Evolutionary conservation across 2,329 filamentous ascomycete species (phyloP).

Genomic region (Aspergillus sergii): DNA sequence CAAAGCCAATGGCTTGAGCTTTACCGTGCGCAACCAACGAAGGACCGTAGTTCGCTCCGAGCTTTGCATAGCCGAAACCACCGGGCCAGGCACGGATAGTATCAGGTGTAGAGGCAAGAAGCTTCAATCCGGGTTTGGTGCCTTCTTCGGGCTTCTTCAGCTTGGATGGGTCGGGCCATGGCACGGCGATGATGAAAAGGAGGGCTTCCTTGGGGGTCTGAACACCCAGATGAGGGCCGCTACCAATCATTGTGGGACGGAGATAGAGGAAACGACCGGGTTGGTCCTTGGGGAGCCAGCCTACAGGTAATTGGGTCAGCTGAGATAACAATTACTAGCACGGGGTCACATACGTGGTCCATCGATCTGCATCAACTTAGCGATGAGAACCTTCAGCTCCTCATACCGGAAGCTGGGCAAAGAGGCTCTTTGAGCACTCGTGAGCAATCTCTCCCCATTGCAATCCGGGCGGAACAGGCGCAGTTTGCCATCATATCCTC

Average conservation of each 20-base stretch:
- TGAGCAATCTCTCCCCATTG: conserved; percentile 68
- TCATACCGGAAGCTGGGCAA: conserved; percentile 72
- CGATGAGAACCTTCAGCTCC: conserved; percentile 74
- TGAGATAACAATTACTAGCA: background rate
- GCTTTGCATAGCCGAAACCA: conserved; percentile 88
- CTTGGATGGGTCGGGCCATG: conserved; percentile 37
- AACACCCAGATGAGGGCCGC: conserved; percentile 77
- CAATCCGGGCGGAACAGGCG: conserved; percentile 76
- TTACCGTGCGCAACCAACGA: conserved; percentile 76
- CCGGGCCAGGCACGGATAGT: conserved; percentile 91
- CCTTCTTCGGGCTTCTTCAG: conserved; percentile 26
- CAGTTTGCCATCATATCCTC: conserved; percentile 68
- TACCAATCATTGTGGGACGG: conserved; percentile 84
- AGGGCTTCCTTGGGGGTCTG: conserved; percentile 79
- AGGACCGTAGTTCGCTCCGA: conserved; percentile 92
- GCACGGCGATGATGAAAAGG: conserved; percentile 75
- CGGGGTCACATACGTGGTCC: conserved; percentile 49
- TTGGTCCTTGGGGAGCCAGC: conserved; percentile 71
- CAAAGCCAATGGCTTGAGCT: conserved; percentile 72
- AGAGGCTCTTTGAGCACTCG: conserved; percentile 64
- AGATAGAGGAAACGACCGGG: conserved; percentile 77
- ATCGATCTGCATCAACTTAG: conserved; percentile 71
- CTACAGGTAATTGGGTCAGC: conserved; percentile 39
- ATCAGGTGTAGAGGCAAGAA: conserved; percentile 78
- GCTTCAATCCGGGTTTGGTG: conserved; percentile 54